phyloP scores from a whole-genome alignment of 352 stramenopile species.

The Phytopythium aichiense region DNA sequence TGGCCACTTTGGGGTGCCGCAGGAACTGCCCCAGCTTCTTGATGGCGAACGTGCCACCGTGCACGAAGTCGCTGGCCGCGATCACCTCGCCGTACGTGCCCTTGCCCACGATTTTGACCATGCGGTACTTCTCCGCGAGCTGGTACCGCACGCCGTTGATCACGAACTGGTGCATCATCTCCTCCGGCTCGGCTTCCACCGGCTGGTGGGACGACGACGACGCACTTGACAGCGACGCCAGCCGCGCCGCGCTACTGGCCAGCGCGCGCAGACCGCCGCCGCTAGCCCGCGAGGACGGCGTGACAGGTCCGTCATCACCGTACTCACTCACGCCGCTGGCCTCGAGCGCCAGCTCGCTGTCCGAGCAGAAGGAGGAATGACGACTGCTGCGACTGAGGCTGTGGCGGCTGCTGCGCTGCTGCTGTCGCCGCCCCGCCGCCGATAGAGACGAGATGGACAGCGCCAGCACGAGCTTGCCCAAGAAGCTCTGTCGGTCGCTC shows the following conservation, averaged over 20 bases:
- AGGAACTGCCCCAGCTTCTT: conserved; percentile 88
- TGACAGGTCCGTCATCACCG: conserved; percentile 16
- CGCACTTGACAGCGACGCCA: conserved; percentile 13
- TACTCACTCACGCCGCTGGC: background rate
- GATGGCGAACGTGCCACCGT: conserved; percentile 84
- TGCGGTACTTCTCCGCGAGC: conserved; percentile 82
- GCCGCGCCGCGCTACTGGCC: conserved; percentile 17
- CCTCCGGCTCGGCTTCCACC: conserved; percentile 20
- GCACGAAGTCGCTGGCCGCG: conserved; percentile 80
- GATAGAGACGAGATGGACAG: conserved; percentile 69
- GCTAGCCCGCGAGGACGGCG: conserved; percentile 9
- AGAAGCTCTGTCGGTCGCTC: conserved; percentile 83
- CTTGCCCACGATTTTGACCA: conserved; percentile 88
- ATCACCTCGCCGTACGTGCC: conserved; percentile 91
- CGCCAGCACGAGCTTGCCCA: conserved; percentile 68
- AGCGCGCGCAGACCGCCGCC: conserved; percentile 41
- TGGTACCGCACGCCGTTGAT: conserved; percentile 87
- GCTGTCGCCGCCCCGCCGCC: conserved; percentile 17
- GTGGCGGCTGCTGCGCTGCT: conserved; percentile 7
- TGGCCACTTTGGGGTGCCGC: conserved; percentile 77
- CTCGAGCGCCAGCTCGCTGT: conserved; percentile 4
- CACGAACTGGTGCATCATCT: conserved; percentile 87
- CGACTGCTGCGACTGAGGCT: conserved; percentile 16
- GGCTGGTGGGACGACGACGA: background rate
- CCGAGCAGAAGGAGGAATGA: conserved; percentile 15